Conservation (phyloP, 768 basidiomycete species). For the Leccinum sublutescens region DNA sequence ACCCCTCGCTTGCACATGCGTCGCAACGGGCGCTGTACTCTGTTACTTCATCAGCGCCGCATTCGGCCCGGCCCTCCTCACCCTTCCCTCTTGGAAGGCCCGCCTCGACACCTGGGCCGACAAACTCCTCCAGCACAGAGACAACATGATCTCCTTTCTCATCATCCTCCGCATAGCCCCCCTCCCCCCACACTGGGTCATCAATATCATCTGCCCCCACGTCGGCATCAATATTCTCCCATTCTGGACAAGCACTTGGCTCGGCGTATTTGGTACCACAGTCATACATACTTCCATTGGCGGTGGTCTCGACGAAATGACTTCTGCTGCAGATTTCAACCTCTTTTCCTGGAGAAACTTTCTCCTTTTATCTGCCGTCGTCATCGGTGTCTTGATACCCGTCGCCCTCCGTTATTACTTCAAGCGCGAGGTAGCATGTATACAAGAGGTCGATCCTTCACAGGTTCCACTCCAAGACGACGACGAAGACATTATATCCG, state of each 20-base stretch:
- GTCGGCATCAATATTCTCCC: constrained; percentile 81
- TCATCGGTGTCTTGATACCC: constrained; percentile 90
- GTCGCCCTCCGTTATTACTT: constrained; percentile 87
- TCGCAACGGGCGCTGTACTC: constrained; percentile 85
- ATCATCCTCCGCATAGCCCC: constrained; percentile 95
- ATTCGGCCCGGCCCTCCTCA: constrained; percentile 87
- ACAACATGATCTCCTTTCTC: constrained; percentile 88
- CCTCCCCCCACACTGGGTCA: constrained; percentile 94
- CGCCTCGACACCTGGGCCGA: constrained; percentile 78
- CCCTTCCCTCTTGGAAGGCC: constrained; percentile 81
- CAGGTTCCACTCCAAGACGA: constrained; percentile 36
- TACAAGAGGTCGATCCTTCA: constrained; percentile 34
- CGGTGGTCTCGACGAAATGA: constrained; percentile 93
- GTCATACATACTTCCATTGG: constrained; percentile 97
- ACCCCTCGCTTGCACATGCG: constrained; percentile 88
- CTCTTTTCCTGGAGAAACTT: constrained; percentile 92
- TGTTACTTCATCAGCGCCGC: constrained; percentile 93
- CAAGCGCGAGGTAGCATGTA: constrained; percentile 53
- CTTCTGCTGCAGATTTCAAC: constrained; percentile 88
- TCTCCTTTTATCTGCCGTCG: constrained; percentile 78
- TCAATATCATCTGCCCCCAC: constrained; percentile 91
- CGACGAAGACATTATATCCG: constrained; percentile 52
- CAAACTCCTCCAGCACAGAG: constrained; percentile 75
- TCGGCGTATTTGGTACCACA: constrained; percentile 87
- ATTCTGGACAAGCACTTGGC: constrained; percentile 89